phyloP scores from a whole-genome alignment of 306 rosid species.

The Begonia peltatifolia region DNA sequence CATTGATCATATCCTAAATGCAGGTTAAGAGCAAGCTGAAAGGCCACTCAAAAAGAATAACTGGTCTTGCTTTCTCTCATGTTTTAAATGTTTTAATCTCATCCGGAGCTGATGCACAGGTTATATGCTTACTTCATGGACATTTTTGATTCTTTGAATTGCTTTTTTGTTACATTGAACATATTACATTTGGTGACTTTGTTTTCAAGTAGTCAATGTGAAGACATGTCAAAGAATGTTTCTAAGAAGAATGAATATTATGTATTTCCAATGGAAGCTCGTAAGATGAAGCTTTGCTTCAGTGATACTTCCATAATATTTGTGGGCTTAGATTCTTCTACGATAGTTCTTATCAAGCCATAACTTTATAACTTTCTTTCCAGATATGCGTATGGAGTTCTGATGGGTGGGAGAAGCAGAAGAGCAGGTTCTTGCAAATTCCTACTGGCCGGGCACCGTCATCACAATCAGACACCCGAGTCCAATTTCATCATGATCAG shows the following conservation, averaged over 20 bases:
- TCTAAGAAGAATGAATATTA: too few relatives aligned
- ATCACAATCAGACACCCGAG: conserved; percentile 66
- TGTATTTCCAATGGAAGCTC: too few relatives aligned
- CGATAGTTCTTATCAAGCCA: too few relatives aligned
- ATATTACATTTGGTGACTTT: too few relatives aligned
- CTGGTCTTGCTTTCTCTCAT: conserved; percentile 92
- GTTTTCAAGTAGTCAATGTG: too few relatives aligned
- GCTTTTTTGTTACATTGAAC: neutral
- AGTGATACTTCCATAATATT: too few relatives aligned
- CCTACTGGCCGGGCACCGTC: conserved; percentile 74
- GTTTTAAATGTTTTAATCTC: conserved; percentile 75
- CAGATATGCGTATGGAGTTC: conserved; percentile 86
- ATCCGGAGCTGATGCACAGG: conserved; percentile 99
- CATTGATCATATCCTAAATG: neutral
- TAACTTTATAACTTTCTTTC: neutral
- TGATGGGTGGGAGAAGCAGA: conserved; percentile 96
- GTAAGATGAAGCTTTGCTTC: too few relatives aligned
- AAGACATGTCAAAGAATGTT: too few relatives aligned
- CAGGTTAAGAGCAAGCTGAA: conserved; percentile 95
- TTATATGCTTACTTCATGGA: conserved; percentile 8
- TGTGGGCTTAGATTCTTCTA: too few relatives aligned
- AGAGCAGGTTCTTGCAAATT: conserved; percentile 62
- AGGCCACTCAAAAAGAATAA: conserved; percentile 88
- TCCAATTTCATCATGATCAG: conserved; percentile 95
- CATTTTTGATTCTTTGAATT: neutral